phyloP scores from a whole-genome alignment of 345 rosid genomes.

The Rubroshorea leprosula region DNA sequence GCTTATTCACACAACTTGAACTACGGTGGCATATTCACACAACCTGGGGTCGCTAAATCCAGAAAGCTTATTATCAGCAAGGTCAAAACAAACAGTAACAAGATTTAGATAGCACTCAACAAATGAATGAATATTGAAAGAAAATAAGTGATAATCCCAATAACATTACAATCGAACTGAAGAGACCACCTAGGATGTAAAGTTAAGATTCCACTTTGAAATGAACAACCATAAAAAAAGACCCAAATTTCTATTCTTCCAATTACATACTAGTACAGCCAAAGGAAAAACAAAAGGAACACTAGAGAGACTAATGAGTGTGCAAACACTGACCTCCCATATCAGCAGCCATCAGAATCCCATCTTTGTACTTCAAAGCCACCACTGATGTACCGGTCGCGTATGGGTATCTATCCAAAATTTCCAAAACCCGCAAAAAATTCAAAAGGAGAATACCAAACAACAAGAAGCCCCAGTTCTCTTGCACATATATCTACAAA shows the following conservation, averaged over 20 bases:
- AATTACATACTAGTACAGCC: too few relatives aligned
- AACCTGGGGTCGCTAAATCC: too few relatives aligned
- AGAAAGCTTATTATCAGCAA: too few relatives aligned
- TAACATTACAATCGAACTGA: too few relatives aligned
- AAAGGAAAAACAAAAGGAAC: background rate
- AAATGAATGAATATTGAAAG: too few relatives aligned
- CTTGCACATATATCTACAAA: background rate
- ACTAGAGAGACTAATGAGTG: background rate
- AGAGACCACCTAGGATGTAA: background rate
- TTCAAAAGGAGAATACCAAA: conserved; percentile 2
- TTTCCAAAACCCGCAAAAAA: conserved; percentile 7
- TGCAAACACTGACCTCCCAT: conserved; percentile 63
- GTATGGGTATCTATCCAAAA: conserved; percentile 58
- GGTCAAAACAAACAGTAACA: too few relatives aligned
- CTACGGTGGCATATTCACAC: background rate
- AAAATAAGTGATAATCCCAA: too few relatives aligned
- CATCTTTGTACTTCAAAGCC: conserved; percentile 96
- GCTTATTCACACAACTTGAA: conserved; percentile 13
- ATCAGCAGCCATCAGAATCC: conserved; percentile 93
- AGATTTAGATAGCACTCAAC: too few relatives aligned
- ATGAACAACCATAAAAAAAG: too few relatives aligned
- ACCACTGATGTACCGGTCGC: conserved; percentile 94
- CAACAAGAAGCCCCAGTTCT: background rate
- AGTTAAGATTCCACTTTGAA: too few relatives aligned
- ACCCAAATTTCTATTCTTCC: too few relatives aligned